These are phyloP conservation scores for Purpureocillium lavendulum DNA, from an alignment of 2,329 filamentous ascomycete species.

Conservation along the genomic window DNA sequence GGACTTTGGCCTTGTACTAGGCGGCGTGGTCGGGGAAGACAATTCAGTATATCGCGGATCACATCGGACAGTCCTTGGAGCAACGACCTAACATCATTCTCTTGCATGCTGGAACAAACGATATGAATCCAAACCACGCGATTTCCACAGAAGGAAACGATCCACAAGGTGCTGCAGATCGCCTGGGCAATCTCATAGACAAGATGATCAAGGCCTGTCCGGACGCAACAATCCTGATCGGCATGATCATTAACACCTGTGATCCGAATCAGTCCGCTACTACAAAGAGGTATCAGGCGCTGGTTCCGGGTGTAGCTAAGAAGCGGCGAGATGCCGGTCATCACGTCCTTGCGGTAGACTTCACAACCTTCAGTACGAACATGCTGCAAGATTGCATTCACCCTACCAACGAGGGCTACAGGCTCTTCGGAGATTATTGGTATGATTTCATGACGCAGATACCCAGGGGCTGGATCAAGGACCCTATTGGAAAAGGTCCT, in stretches of 20 bases:
- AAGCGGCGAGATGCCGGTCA: not conserved
- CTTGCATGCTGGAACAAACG: not conserved
- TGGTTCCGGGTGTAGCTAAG: not conserved
- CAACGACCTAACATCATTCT: not conserved
- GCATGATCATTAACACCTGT: not conserved
- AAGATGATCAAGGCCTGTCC: constrained; percentile 1
- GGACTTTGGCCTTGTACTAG: too few relatives aligned
- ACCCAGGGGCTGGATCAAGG: not conserved
- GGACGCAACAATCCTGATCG: not conserved
- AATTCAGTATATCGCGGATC: not conserved
- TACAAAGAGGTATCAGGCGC: not conserved
- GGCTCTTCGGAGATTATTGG: not conserved
- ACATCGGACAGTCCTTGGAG: not conserved
- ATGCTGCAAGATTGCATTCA: not conserved
- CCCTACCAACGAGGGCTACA: not conserved
- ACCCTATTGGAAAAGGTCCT: not conserved
- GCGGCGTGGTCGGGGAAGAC: not conserved
- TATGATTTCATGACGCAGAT: not conserved
- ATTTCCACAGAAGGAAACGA: not conserved
- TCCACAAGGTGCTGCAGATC: not conserved
- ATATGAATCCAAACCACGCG: not conserved
- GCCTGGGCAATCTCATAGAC: not conserved
- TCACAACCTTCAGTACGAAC: not conserved
- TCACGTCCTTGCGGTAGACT: not conserved
- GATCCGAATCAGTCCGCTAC: not conserved